Percentiles rank a stretch among this genome's conserved stretches.
Evolutionary conservation across 164 flowering plant species (phyloP).

Genomic region (Aristolochia contorta): DNA sequence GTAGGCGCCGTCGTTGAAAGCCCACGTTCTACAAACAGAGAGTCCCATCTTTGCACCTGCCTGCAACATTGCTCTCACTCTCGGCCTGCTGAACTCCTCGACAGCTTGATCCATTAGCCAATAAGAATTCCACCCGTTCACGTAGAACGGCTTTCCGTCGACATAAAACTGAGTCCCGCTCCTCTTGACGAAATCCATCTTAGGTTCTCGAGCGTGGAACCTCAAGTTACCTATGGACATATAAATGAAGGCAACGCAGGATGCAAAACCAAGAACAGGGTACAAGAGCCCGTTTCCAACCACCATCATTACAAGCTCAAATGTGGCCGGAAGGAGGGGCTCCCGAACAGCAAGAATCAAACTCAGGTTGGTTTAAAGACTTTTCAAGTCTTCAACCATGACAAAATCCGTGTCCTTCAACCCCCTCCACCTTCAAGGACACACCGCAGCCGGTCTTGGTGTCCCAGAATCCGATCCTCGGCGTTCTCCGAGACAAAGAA

Average conservation of each 20-base stretch:
- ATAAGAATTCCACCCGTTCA: constrained; percentile 94
- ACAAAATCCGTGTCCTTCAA: constrained; percentile 1
- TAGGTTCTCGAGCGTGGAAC: constrained; percentile 16
- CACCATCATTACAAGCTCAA: constrained; percentile 19
- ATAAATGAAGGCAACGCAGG: constrained; percentile 53
- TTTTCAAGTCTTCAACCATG: constrained; percentile 11
- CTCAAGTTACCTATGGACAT: constrained; percentile 52
- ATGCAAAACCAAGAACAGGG: constrained; percentile 70
- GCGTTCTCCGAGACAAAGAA: constrained; percentile 6
- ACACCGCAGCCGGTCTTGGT: constrained; percentile 1
- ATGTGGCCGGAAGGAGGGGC: background rate
- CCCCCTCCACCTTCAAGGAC: constrained; percentile 1
- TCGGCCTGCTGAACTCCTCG: constrained; percentile 43
- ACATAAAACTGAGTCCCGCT: constrained; percentile 69
- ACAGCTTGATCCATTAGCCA: constrained; percentile 92
- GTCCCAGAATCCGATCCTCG: constrained; percentile 2
- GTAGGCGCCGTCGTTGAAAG: constrained; percentile 92
- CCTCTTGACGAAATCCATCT: constrained; percentile 54
- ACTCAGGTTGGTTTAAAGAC: constrained; percentile 4
- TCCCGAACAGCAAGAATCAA: background rate
- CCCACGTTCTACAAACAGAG: constrained; percentile 96
- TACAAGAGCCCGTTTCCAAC: constrained; percentile 40
- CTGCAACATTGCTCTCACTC: constrained; percentile 56
- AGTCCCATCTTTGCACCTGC: constrained; percentile 88
- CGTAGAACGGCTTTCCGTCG: constrained; percentile 59